phyloP scores from a whole-genome alignment of 768 basidiomycete species.

The Ephemerocybe angulata region DNA sequence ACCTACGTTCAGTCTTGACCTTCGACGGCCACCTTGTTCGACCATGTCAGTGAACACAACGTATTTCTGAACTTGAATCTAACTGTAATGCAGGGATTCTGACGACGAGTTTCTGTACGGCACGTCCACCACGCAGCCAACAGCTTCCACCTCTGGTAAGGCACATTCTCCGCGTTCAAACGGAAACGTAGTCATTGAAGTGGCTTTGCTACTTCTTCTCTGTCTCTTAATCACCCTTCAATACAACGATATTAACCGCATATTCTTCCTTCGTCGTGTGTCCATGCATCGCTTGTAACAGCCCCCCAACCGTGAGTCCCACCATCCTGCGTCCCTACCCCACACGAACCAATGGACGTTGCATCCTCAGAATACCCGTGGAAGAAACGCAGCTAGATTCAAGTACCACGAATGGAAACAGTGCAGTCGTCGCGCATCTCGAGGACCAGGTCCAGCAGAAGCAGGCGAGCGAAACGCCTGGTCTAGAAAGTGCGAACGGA shows the following conservation, averaged over 20 bases:
- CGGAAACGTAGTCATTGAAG: too few relatives aligned
- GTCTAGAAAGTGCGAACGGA: background rate
- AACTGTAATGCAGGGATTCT: conserved; percentile 52
- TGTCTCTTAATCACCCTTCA: conserved; percentile 27
- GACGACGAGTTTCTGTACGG: conserved; percentile 82
- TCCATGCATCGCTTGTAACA: conserved; percentile 29
- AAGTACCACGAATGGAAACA: too few relatives aligned
- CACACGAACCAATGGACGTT: conserved; percentile 14
- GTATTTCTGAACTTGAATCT: background rate
- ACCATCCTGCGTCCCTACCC: conserved; percentile 15
- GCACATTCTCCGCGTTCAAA: conserved; percentile 5
- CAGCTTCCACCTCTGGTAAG: conserved; percentile 18
- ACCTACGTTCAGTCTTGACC: too few relatives aligned
- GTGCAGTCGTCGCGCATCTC: conserved; percentile 47
- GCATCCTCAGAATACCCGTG: conserved; percentile 31
- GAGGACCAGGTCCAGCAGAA: conserved; percentile 45
- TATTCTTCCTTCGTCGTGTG: conserved; percentile 29
- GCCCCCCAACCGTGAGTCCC: conserved; percentile 63
- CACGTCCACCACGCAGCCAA: conserved; percentile 36
- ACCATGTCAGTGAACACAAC: conserved; percentile 4
- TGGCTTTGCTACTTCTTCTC: conserved; percentile 16
- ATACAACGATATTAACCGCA: conserved; percentile 23
- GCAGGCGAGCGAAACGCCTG: conserved; percentile 32
- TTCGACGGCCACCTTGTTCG: too few relatives aligned
- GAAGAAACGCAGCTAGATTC: conserved; percentile 42